Percentiles rank a stretch among this genome's conserved stretches.
Evolutionary conservation across 1,139 yeast genomes (phyloP).

Genomic region (Taphrina pruni): DNA sequence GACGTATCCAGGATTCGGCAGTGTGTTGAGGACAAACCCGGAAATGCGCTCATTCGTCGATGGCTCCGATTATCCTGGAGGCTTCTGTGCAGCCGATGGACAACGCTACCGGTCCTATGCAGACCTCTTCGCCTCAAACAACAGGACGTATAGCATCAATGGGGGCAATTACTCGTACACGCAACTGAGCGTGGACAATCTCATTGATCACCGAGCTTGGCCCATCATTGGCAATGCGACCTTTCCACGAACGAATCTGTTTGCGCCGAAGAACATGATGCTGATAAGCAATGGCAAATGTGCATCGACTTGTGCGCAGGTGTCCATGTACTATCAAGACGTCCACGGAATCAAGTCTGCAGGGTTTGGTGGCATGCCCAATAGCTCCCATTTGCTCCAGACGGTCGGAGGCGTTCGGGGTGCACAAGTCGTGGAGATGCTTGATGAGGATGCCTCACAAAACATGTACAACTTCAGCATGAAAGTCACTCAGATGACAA

Average conservation of each 20-base stretch:
- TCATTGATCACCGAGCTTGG: constrained; percentile 13
- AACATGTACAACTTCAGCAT: constrained; percentile 29
- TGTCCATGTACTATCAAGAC: constrained; percentile 25
- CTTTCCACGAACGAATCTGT: constrained; percentile 17
- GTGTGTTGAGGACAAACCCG: constrained; percentile 11
- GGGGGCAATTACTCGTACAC: constrained; percentile 11
- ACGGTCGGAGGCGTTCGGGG: constrained; percentile 30
- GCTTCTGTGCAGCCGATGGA: constrained; percentile 14
- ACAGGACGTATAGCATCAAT: constrained; percentile 18
- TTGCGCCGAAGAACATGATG: constrained; percentile 15
- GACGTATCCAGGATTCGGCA: constrained; percentile 22
- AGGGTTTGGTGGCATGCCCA: constrained; percentile 27
- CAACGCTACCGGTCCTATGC: neutral
- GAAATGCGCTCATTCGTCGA: constrained; percentile 15
- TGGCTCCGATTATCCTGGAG: constrained; percentile 3
- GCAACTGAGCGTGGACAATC: constrained; percentile 21
- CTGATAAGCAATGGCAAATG: constrained; percentile 25
- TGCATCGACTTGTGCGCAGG: constrained; percentile 26
- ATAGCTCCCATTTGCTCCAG: constrained; percentile 5
- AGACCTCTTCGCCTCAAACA: constrained; percentile 2
- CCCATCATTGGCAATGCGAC: constrained; percentile 16
- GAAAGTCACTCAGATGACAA: constrained; percentile 24
- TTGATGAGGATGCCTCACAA: constrained; percentile 7
- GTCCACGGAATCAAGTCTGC: constrained; percentile 22
- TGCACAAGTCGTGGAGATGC: constrained; percentile 29